These are phyloP conservation scores for Meyerozyma carpophila DNA, from an alignment of 1,139 yeast genomes.

Conservation along the genomic window DNA sequence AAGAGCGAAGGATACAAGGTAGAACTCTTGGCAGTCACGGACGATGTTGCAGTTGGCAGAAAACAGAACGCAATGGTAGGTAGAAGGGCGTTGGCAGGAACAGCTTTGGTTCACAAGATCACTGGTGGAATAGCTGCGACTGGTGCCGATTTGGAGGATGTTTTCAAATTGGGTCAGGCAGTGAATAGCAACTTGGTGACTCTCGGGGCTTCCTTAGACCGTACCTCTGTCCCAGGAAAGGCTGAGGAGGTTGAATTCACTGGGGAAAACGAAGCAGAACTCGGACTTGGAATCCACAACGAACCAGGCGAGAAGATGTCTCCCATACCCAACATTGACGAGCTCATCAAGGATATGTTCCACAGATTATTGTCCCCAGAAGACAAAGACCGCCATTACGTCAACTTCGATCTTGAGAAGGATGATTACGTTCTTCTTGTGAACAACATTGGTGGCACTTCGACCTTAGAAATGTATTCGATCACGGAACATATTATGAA, in stretches of 20 bases:
- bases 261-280: conserved; percentile 59
- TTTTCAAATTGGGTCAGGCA: conserved; percentile 54
- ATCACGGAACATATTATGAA: conserved; percentile 47
- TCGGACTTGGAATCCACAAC: conserved; percentile 95
- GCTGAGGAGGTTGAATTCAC: conserved; percentile 44
- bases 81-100: conserved; percentile 90
- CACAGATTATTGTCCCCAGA: conserved; percentile 45
- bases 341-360: conserved; percentile 49
- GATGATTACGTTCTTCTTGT: conserved; percentile 69
- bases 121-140: conserved; percentile 71
- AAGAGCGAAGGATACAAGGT: conserved; percentile 68
- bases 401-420: conserved; percentile 45
- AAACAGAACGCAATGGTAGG: conserved; percentile 88
- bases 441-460: conserved; percentile 84
- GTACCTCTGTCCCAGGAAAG: conserved; percentile 85
- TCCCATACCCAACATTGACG: conserved; percentile 66
- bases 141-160: conserved; percentile 35
- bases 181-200: conserved; percentile 70
- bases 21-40: conserved; percentile 72
- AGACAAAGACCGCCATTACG: conserved; percentile 69
- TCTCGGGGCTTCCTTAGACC: conserved; percentile 84
- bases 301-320: conserved; percentile 80
- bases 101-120: conserved; percentile 78
- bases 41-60: conserved; percentile 90
- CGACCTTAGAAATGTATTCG: conserved; percentile 67